Evolutionary conservation across 2,329 filamentous ascomycete species (phyloP).

Genomic region (Stemphylium vesicarium): DNA sequence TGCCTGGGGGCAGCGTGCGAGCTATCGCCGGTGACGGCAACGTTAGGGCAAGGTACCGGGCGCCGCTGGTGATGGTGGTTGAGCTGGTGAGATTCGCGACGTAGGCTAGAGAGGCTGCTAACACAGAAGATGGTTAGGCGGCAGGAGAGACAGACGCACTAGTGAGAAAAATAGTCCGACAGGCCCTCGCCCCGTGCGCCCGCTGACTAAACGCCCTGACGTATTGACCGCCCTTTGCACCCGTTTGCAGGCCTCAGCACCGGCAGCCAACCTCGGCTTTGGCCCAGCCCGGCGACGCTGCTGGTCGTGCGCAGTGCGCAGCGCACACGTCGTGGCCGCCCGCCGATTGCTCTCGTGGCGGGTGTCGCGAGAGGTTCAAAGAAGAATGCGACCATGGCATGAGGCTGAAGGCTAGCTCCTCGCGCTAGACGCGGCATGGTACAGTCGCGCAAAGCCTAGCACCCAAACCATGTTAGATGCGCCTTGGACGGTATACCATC

Average conservation of each 20-base stretch:
- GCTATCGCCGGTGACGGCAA: slow-evolving; percentile 29
- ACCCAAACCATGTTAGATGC: slow-evolving; percentile 29
- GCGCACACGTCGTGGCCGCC: slow-evolving; percentile 2
- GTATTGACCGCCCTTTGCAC: slow-evolving; percentile 18
- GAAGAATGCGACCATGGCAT: slow-evolving; percentile 33
- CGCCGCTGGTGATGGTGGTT: slow-evolving; percentile 29
- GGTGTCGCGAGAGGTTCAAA: slow-evolving; percentile 28
- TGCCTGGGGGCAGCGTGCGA: slow-evolving; percentile 24
- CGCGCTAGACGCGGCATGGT: slow-evolving; percentile 36
- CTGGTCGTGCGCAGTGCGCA: not conserved
- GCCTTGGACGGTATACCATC: slow-evolving; percentile 13
- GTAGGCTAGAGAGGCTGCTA: slow-evolving; percentile 37
- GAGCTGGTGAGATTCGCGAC: slow-evolving; percentile 46
- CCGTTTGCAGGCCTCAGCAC: slow-evolving; percentile 6
- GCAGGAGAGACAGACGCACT: slow-evolving; percentile 26
- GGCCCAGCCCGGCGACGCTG: not conserved
- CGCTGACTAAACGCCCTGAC: slow-evolving; percentile 29
- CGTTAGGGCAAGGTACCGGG: slow-evolving; percentile 38
- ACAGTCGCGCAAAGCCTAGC: slow-evolving; percentile 27
- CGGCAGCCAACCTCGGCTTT: slow-evolving; percentile 7
- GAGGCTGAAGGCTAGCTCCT: slow-evolving; percentile 39
- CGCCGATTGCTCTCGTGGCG: slow-evolving; percentile 12
- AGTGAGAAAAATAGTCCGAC: slow-evolving; percentile 29
- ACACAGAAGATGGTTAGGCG: slow-evolving; percentile 45
- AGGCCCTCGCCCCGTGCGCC: not conserved